Evolutionary conservation across 805 yeast genomes (phyloP).

Genomic region (Hanseniaspora lindneri): DNA sequence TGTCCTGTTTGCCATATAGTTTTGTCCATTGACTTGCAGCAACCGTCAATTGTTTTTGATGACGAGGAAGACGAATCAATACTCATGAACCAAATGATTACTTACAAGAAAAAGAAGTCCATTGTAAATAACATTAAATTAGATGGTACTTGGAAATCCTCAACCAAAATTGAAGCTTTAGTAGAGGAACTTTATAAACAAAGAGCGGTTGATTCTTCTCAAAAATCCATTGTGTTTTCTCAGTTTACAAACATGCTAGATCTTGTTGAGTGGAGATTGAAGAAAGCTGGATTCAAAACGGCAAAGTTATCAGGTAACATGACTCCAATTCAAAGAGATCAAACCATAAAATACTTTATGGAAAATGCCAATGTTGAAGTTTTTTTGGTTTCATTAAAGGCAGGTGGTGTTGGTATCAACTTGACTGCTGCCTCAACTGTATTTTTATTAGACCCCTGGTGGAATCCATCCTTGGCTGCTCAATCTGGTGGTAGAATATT

Average conservation of each 20-base stretch:
- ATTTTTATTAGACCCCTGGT: conserved; percentile 94
- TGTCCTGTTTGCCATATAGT: conserved; percentile 97
- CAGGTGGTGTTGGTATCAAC: conserved; percentile 97
- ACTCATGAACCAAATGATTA: conserved; percentile 36
- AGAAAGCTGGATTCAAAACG: conserved; percentile 88
- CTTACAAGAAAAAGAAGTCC: conserved; percentile 38
- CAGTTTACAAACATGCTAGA: conserved; percentile 96
- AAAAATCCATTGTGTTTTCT: conserved; percentile 91
- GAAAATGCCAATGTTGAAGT: conserved; percentile 86
- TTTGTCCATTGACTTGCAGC: conserved; percentile 76
- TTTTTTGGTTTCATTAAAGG: conserved; percentile 85
- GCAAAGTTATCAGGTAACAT: conserved; percentile 92
- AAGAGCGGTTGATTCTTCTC: conserved; percentile 75
- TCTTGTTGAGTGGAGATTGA: conserved; percentile 87
- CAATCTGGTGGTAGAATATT: conserved; percentile 97
- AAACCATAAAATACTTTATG: conserved; percentile 83
- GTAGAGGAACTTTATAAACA: conserved; percentile 83
- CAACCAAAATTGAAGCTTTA: conserved; percentile 92
- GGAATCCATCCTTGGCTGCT: conserved; percentile 98
- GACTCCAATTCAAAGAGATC: conserved; percentile 92
- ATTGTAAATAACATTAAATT: conserved; percentile 81
- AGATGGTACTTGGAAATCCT: conserved; percentile 83
- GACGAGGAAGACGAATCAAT: conserved; percentile 34
- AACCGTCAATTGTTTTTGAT: conserved; percentile 57
- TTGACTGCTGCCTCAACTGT: conserved; percentile 96